phyloP scores from a whole-genome alignment of 2,329 filamentous ascomycete species.

The Fusarium lyarnte region DNA sequence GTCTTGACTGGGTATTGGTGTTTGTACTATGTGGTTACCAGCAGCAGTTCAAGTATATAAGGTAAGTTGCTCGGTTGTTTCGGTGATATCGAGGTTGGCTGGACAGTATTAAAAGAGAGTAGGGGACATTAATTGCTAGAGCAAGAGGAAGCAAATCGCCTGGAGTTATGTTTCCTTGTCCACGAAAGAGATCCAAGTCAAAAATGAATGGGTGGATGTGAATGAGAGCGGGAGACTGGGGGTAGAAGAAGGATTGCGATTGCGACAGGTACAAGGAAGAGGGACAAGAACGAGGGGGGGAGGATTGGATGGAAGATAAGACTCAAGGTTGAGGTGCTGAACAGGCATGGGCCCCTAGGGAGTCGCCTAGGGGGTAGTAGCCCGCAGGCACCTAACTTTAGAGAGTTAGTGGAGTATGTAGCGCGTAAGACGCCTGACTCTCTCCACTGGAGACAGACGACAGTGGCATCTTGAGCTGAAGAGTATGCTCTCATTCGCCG shows the following conservation, averaged over 20 bases:
- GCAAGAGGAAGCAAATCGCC: conserved; percentile 38
- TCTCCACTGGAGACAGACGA: conserved; percentile 7
- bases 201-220: conserved; percentile 38
- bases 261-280: conserved; percentile 12
- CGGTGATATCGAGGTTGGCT: background rate
- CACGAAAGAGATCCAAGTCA: conserved; percentile 37
- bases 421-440: conserved; percentile 11
- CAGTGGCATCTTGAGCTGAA: conserved; percentile 8
- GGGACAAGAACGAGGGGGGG: conserved; percentile 27
- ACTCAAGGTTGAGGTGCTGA: conserved; percentile 3
- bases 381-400: conserved; percentile 23
- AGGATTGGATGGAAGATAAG: conserved; percentile 35
- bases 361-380: conserved; percentile 4
- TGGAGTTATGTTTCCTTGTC: conserved; percentile 42
- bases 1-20: conserved; percentile 8
- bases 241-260: conserved; percentile 38
- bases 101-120: conserved; percentile 39
- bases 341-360: background rate
- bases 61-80: background rate
- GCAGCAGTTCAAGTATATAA: background rate
- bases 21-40: conserved; percentile 12
- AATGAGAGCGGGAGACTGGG: conserved; percentile 38
- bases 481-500: conserved; percentile 7
- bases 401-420: conserved; percentile 27
- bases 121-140: conserved; percentile 29